These are phyloP conservation scores for Exophiala phaeomuriformis DNA, from an alignment of 2,329 filamentous ascomycete species.

Conservation along the genomic window DNA sequence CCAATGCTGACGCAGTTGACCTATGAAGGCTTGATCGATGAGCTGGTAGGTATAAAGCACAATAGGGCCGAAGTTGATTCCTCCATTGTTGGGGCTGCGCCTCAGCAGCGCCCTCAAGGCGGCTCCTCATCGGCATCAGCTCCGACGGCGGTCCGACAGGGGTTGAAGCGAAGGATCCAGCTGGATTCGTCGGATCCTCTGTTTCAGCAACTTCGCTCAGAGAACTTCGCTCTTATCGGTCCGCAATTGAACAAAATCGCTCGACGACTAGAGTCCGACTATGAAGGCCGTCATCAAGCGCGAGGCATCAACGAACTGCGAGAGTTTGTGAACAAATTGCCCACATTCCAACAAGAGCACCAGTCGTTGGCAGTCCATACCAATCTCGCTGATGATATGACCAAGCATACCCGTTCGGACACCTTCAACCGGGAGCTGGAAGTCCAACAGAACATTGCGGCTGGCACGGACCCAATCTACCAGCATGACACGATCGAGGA, in stretches of 20 bases:
- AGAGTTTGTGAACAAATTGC: conserved; percentile 90
- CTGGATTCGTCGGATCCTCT: conserved; percentile 85
- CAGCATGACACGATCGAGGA: conserved; percentile 91
- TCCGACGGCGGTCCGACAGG: conserved; percentile 50
- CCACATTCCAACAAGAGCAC: conserved; percentile 86
- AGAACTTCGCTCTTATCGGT: conserved; percentile 93
- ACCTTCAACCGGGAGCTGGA: conserved; percentile 82
- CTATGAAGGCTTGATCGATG: conserved; percentile 92
- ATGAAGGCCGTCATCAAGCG: conserved; percentile 76
- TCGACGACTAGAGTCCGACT: conserved; percentile 74
- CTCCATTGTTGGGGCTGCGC: conserved; percentile 71
- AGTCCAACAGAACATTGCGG: conserved; percentile 90
- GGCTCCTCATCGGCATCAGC: conserved; percentile 50
- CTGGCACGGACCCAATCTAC: conserved; percentile 77
- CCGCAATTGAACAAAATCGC: conserved; percentile 84
- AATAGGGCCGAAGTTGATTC: conserved; percentile 92
- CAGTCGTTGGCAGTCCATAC: conserved; percentile 89
- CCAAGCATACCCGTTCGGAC: conserved; percentile 84
- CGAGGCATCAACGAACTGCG: conserved; percentile 87
- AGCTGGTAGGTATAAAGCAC: conserved; percentile 82
- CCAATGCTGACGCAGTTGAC: conserved; percentile 89
- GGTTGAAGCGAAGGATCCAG: conserved; percentile 76
- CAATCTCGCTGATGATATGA: conserved; percentile 86
- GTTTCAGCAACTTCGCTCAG: conserved; percentile 78
- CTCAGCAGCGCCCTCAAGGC: conserved; percentile 46